Percentiles rank a stretch among this genome's conserved stretches.
These are phyloP conservation scores for Pachysandra terminalis DNA, from an alignment of 164 flowering plant genomes.

Conservation along the genomic window DNA sequence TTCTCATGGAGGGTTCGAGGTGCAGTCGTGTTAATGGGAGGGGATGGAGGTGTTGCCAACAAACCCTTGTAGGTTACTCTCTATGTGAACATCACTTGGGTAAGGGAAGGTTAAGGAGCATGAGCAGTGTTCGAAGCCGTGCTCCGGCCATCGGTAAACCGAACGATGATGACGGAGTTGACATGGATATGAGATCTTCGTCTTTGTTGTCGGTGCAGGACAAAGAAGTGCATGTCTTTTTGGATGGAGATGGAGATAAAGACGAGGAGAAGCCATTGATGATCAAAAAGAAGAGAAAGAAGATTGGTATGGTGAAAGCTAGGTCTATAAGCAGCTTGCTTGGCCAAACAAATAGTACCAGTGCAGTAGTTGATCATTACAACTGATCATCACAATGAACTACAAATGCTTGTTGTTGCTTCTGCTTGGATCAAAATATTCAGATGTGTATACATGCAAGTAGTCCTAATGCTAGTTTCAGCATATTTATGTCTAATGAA, in stretches of 20 bases:
- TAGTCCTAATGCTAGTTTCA: too few species aligned
- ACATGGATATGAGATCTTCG: not conserved
- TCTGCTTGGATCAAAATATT: not conserved
- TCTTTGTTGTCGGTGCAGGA: too few species aligned
- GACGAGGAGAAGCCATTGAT: slow-evolving; percentile 17
- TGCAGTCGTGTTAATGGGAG: too few species aligned
- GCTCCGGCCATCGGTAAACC: slow-evolving; percentile 10
- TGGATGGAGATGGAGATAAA: not conserved
- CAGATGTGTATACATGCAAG: too few species aligned
- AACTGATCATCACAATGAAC: not conserved
- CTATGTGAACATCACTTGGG: slow-evolving; percentile 78
- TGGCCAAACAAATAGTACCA: slow-evolving; percentile 25
- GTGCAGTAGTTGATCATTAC: not conserved
- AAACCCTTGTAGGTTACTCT: slow-evolving; percentile 63
- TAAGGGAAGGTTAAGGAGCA: too few species aligned
- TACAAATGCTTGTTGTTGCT: not conserved
- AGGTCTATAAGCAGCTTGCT: slow-evolving; percentile 61
- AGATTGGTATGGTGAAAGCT: slow-evolving; percentile 64
- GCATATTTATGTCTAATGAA: too few species aligned
- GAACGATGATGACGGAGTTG: not conserved
- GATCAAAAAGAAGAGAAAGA: slow-evolving; percentile 34
- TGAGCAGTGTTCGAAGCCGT: too few species aligned
- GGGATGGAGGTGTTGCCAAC: slow-evolving; percentile 75
- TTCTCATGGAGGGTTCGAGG: too few species aligned
- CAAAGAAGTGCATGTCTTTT: not conserved